These are phyloP conservation scores for Naganishia antarctica DNA, from an alignment of 768 basidiomycete species.

Conservation along the genomic window DNA sequence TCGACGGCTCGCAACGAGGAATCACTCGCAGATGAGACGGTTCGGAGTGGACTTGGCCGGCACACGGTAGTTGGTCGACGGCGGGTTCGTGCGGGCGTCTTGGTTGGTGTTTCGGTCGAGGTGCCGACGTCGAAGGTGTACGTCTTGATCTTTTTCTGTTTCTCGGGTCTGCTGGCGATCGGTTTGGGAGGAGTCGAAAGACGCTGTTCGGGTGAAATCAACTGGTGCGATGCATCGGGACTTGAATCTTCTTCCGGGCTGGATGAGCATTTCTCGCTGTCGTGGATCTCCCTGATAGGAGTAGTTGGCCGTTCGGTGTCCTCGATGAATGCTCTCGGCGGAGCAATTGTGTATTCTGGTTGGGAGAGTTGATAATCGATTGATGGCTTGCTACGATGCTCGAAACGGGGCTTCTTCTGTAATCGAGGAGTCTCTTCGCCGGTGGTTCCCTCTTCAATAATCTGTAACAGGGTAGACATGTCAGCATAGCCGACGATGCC, in stretches of 20 bases:
- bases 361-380: neutral
- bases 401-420: slow-evolving; percentile 12
- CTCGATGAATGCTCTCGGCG: neutral
- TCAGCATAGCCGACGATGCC: neutral
- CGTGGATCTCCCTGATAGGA: neutral
- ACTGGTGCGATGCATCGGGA: no score
- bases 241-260: no score
- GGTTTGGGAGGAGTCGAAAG: neutral
- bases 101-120: neutral
- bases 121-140: slow-evolving; percentile 11
- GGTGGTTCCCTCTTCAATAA: neutral
- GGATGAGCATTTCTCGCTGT: neutral
- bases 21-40: neutral
- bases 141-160: neutral
- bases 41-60: slow-evolving; percentile 1
- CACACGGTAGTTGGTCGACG: neutral
- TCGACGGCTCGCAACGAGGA: slow-evolving; percentile 4
- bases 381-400: neutral
- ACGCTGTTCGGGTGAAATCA: no score
- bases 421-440: neutral
- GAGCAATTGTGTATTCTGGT: slow-evolving; percentile 7
- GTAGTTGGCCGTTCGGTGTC: neutral
- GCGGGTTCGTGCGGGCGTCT: neutral
- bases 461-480: neutral
- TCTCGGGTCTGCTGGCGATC: neutral